Base-by-base conservation (phyloP, 441 rosid species). In the Populus trichocarpa region DNA sequence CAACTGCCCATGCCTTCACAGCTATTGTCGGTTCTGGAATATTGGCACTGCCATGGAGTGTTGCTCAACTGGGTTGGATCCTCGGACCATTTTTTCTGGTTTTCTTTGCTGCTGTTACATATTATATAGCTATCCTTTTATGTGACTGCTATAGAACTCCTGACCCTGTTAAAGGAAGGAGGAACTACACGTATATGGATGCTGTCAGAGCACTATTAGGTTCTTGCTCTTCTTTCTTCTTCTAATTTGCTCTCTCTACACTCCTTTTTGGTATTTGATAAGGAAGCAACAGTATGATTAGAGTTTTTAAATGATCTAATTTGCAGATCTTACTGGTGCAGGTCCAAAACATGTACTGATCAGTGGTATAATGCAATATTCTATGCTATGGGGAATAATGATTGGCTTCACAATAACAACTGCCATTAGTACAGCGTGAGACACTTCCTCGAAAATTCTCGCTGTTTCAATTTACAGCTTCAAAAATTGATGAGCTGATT, bases 101-200 rank as follows among this genome's bases (percentile, higher is more conserved):
- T 32, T 11, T 16, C 22, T 71, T 81, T 66, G 78, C 79, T 18
- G 53, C 23, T 13, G 35, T 81, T 65, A 70, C 80, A 18, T 81
- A 74, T 40, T 74, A 73, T 68, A 64, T 75, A 3, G 69, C 79
- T 25, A 22, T 30, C 10, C 64, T 50, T 33, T 69, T 78, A 67
- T 78, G 63, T 23, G 84, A 81, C 67, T 81, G 84, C 72, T 78
- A 81, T 28, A 36, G 84, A 70, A 70, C 73, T 64, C 84, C 84
- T 26, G 81, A 78, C 8, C 84, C 81, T 2, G n/a, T 81, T 10
- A 74, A 28, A 57, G 84, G 84, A 35, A 77, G 25, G 22, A 74
- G 81, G 59, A 81, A 78, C 73, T 8, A 3, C 38, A 81, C 76
- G 4, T 81, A 74, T 72, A 74, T 65, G 36, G 81, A 40, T n/a